Conservation (phyloP, 1,139 yeast species). For the Debaryomyces subglobosus region DNA sequence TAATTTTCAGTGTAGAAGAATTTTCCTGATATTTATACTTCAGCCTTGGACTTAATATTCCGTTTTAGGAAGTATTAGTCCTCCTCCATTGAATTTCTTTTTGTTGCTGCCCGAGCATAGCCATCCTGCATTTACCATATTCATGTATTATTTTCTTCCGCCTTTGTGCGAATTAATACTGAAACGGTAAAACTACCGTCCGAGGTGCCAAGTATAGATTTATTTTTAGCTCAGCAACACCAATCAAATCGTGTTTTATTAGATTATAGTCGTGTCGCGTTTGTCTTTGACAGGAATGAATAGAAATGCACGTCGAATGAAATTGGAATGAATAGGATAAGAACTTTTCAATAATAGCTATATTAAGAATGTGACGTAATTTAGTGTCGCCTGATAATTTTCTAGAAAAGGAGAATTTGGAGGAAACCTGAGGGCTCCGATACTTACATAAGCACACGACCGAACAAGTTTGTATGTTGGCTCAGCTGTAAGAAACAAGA, state of each 20-base stretch:
- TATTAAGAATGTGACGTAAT: not conserved
- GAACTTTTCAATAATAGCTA: not conserved
- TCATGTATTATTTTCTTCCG: not conserved
- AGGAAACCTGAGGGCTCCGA: not conserved
- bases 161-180: slow-evolving; percentile 1
- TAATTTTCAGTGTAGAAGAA: not conserved
- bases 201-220: not conserved
- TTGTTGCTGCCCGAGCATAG: slow-evolving; percentile 4
- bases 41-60: not conserved
- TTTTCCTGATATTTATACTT: slow-evolving; percentile 5
- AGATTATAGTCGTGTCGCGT: slow-evolving; percentile 1
- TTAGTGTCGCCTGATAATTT: not conserved
- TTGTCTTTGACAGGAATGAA: slow-evolving; percentile 4
- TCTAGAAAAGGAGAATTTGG: not conserved
- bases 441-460: not conserved
- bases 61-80: slow-evolving; percentile 5
- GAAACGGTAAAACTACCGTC: not conserved
- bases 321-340: not conserved
- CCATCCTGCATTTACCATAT: not conserved
- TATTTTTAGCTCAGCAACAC: not conserved
- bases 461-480: not conserved
- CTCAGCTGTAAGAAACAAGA: not conserved
- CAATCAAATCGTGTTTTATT: slow-evolving; percentile 1
- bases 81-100: not conserved
- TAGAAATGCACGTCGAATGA: not conserved